These are phyloP conservation scores for Coniosporium apollinis DNA, from an alignment of 495 filamentous ascomycete species.

Conservation along the genomic window DNA sequence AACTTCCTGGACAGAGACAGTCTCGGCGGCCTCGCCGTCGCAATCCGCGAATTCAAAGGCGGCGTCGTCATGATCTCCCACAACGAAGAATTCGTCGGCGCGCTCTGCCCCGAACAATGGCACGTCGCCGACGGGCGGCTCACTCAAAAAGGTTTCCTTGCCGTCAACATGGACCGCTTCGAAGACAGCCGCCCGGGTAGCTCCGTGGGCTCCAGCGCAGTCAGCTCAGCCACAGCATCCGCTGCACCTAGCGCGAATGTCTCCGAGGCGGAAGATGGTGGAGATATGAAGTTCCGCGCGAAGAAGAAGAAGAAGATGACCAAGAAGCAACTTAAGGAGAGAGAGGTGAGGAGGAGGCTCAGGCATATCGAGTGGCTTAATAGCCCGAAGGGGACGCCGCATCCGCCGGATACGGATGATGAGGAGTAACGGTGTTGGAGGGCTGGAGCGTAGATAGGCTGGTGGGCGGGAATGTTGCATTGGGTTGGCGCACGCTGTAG, in stretches of 20 bases:
- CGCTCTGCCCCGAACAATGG: slow-evolving; percentile 87
- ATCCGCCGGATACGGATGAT: slow-evolving; percentile 27
- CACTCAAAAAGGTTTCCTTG: slow-evolving; percentile 59
- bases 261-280: slow-evolving; percentile 58
- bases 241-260: slow-evolving; percentile 56
- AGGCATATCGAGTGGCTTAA: slow-evolving; percentile 93
- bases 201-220: slow-evolving; percentile 32
- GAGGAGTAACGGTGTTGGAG: no score
- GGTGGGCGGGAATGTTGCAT: no score
- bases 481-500: no score
- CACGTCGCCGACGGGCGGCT: slow-evolving; percentile 79
- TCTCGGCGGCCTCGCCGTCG: slow-evolving; percentile 84
- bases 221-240: slow-evolving; percentile 36
- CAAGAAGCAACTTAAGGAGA: slow-evolving; percentile 84
- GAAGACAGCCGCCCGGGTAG: slow-evolving; percentile 57
- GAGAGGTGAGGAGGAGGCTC: slow-evolving; percentile 70
- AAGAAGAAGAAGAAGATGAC: slow-evolving; percentile 99
- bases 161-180: slow-evolving; percentile 63
- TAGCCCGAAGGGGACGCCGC: slow-evolving; percentile 32
- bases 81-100: slow-evolving; percentile 96
- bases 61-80: slow-evolving; percentile 99
- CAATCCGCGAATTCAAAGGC: slow-evolving; percentile 93
- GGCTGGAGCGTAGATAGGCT: no score
- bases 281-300: slow-evolving; percentile 77
- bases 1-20: slow-evolving; percentile 98